Conservation (phyloP, 1,139 yeast species). For the Diutina rugosa region DNA sequence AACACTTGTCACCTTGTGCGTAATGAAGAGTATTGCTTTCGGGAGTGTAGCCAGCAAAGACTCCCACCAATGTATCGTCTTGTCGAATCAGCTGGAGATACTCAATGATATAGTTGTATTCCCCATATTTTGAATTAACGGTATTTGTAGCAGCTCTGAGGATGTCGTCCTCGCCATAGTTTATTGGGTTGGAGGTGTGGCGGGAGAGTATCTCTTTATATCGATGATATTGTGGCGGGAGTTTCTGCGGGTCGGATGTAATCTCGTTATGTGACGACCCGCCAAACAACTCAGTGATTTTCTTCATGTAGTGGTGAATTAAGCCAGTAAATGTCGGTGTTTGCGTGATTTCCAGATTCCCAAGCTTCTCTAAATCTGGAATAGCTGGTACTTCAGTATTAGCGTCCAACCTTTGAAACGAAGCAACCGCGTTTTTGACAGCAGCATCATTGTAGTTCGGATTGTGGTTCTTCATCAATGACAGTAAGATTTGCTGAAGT, state of each 20-base stretch:
- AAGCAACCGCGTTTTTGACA: conserved; percentile 58
- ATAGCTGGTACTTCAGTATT: conserved; percentile 8
- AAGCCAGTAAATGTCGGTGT: conserved; percentile 3
- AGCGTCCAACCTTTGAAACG: conserved; percentile 43
- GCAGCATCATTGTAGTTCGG: conserved; percentile 88
- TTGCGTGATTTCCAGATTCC: not conserved
- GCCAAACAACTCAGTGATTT: not conserved
- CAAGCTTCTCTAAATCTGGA: not conserved
- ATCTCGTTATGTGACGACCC: not conserved
- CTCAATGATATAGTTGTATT: conserved; percentile 56
- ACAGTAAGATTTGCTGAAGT: conserved; percentile 31
- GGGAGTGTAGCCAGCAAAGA: conserved; percentile 21
- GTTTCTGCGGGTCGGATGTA: not conserved
- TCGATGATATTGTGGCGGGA: not conserved
- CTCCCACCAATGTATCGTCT: conserved; percentile 47
- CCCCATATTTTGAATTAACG: conserved; percentile 40
- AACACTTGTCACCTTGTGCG: conserved; percentile 68
- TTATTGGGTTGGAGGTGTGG: not conserved
- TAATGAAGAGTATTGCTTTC: conserved; percentile 23
- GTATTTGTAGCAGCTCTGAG: conserved; percentile 31
- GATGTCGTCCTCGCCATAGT: conserved; percentile 55
- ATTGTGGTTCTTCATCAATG: conserved; percentile 49
- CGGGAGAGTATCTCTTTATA: not conserved
- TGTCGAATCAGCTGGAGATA: conserved; percentile 48
- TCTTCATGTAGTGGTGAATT: conserved; percentile 4